Conservation (phyloP, 495 filamentous ascomycete species). For the Apodospora peruviana region DNA sequence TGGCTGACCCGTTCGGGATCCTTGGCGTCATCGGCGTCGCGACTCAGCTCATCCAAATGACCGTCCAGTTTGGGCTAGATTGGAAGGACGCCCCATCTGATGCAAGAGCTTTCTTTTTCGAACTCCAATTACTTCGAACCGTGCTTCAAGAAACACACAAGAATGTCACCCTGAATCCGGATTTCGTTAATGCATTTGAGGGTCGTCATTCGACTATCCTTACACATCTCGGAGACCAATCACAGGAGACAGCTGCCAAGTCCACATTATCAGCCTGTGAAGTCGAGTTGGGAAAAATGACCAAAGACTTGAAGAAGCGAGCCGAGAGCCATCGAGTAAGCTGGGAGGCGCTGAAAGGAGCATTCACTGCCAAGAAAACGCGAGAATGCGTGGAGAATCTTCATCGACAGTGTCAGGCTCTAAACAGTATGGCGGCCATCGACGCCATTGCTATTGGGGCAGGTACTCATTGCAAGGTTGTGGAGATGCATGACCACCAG, state of each 20-base stretch:
- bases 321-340: constrained; percentile 8
- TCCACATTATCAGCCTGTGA: not conserved
- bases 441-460: not conserved
- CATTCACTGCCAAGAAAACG: constrained; percentile 11
- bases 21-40: constrained; percentile 19
- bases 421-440: constrained; percentile 7
- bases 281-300: not conserved
- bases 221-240: constrained; percentile 3
- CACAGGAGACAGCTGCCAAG: not conserved
- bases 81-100: constrained; percentile 23
- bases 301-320: constrained; percentile 14
- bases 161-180: constrained; percentile 12
- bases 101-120: constrained; percentile 17
- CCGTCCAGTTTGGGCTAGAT: constrained; percentile 16
- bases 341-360: constrained; percentile 15
- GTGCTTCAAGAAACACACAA: constrained; percentile 19
- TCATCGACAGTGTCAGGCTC: constrained; percentile 9
- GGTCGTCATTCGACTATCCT: constrained; percentile 14
- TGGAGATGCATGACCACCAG: not conserved
- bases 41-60: constrained; percentile 15
- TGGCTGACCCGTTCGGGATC: constrained; percentile 18
- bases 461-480: not conserved
- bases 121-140: constrained; percentile 17
- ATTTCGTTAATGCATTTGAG: constrained; percentile 15
- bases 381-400: constrained; percentile 14